Base-by-base conservation (phyloP, 306 rosid genomes). In the Dryas alaskensis region DNA sequence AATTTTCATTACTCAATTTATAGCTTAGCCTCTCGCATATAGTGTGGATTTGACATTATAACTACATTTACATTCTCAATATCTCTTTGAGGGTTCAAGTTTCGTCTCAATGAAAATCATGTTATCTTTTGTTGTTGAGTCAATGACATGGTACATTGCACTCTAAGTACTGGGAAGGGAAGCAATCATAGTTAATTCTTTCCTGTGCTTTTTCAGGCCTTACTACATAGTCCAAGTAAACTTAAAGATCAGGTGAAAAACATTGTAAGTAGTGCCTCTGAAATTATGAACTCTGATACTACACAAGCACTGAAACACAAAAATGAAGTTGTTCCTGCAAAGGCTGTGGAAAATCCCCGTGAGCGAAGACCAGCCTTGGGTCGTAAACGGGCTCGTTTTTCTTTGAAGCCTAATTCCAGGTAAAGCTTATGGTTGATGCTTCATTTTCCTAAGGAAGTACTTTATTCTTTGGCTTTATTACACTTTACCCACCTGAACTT, bases 331-430 rank as follows among this genome's bases (percentile, higher is more conserved):
- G 61, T 67, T 75, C 48, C 79, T 25, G 75, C 16, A 47, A 82
- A 74, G 73, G 81, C 19, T 72, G 75, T 65, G n/a, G 92, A 88
- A n/a, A 67, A 78, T 69, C 80, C 65, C 25, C 96, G 81, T 70
- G 83, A 82, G 60, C 83, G 86, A 73, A 86, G 99, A 75, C 95
- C 87, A 0, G 99, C 76, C 43, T 82, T 94, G 72, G 93, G 85
- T 79, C 92, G 76, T 69, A 87, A 92, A 78, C 89, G 84, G 22
- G 86, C 89, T 9, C 88, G 83, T 55, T 94, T 94, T 77, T 84
- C 89, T 60, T 46, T 88, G 37, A 90, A 79, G 67, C 90, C 92
- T 22, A 74, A 81, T 79, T 72, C 50, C 43, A 80, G 78, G 99
- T 92, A 83, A 74, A 45, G 57, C 37, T 71, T 43, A 2, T 42